Base-by-base conservation (phyloP, 805 yeast species). In the Kodamaea restingae region DNA sequence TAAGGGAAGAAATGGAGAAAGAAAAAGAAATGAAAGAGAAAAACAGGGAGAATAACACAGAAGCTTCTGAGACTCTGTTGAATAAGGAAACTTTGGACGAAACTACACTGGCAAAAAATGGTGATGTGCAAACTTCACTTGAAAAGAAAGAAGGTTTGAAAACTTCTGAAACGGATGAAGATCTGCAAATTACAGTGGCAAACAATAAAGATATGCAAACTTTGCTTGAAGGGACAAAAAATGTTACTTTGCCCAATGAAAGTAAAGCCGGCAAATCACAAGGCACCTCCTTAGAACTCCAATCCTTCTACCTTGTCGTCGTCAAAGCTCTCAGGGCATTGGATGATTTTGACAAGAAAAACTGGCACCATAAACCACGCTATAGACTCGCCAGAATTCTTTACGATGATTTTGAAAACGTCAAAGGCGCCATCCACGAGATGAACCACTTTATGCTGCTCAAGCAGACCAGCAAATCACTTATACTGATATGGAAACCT, bases 401-500 rank as follows among this genome's bases (percentile, higher is more conserved):
- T 12, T 71, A 63, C 38, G 76, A 78, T 2, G 82, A 79, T 3
- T 69, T 77, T 28, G 58, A 69, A 1, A 79, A 84, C 41, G 45
- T 61, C 6, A 60, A 61, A 2, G 67, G 63, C 1, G 93, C 97
- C 0, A 67, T 70, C 33, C 73, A 73, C 9, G 87, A 84, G 47
- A 76, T 91, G 75, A 65, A 75, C 1, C 54, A 68, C 0, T 63
- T 88, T 12, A 75, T 90, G 38, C 71, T 84, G 6, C 58, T 87
- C 35, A 85, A 80, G 48, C 70, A 88, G 1, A 71, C 76, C 2
- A 77, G 79, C 31, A 84, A 88, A 52, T 78, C 82, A 8, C 70
- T 93, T 27, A 78, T 90, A 1, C 83, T 78, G 47, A 85, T 93
- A 41, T 93, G 98, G 98, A 88, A 88, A 50, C 95, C 97, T 0